Percentiles rank a stretch among this genome's conserved stretches.
phyloP scores from a whole-genome alignment of 1,139 yeast genomes.

The Yarrowia galli region DNA sequence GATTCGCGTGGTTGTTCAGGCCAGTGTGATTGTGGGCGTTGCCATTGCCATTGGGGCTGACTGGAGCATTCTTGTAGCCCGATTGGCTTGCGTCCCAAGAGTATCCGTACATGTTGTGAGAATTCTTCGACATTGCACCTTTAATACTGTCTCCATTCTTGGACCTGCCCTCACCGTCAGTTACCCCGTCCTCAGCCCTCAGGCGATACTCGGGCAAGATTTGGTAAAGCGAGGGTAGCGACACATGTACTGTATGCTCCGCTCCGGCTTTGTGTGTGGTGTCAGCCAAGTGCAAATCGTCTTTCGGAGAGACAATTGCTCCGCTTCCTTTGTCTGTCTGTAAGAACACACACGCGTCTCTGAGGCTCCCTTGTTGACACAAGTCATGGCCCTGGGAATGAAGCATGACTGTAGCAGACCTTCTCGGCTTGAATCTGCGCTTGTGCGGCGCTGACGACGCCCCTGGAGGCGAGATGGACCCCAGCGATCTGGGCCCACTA shows the following conservation, averaged over 20 bases:
- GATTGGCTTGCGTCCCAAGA: conserved; percentile 19
- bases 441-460: neutral
- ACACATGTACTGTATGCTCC: conserved; percentile 35
- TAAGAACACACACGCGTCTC: conserved; percentile 15
- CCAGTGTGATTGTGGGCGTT: conserved; percentile 15
- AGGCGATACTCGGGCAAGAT: conserved; percentile 38
- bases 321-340: conserved; percentile 33
- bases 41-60: conserved; percentile 28
- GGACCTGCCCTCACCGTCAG: conserved; percentile 31
- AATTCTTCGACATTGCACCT: conserved; percentile 23
- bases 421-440: neutral
- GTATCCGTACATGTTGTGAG: conserved; percentile 30
- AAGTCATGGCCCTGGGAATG: conserved; percentile 9
- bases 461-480: neutral
- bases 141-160: conserved; percentile 22
- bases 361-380: conserved; percentile 26
- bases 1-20: conserved; percentile 16
- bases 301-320: conserved; percentile 30
- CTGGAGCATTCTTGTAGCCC: conserved; percentile 27
- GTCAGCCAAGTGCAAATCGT: conserved; percentile 33
- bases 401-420: conserved; percentile 7
- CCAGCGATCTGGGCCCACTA: neutral
- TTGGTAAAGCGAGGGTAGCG: conserved; percentile 38
- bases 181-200: conserved; percentile 24
- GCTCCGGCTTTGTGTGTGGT: conserved; percentile 36